Percentiles rank a stretch among this genome's conserved stretches.
Conservation (phyloP, 1,284 basidiomycete species). For the Pseudozyma thailandica region DNA sequence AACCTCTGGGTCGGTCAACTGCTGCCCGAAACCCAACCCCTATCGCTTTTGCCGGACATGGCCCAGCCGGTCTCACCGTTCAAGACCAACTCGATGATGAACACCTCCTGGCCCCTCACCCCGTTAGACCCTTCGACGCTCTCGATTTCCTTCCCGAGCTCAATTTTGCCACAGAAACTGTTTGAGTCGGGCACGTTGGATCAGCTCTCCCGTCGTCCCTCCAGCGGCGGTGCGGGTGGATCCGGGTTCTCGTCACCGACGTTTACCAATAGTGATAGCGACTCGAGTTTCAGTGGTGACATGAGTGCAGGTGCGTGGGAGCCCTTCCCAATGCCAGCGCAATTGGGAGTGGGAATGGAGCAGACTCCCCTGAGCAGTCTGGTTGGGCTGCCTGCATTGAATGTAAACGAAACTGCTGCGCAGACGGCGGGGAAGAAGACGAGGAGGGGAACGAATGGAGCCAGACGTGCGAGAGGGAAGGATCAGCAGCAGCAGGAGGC, state of each 20-base stretch:
- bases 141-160: conserved; percentile 8
- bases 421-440: neutral
- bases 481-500: conserved; percentile 12
- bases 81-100: conserved; percentile 46
- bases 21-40: conserved; percentile 18
- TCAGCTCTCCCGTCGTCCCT: conserved; percentile 16
- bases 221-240: conserved; percentile 9
- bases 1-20: conserved; percentile 44
- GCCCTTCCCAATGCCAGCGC: conserved; percentile 28
- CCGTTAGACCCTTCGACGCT: conserved; percentile 23
- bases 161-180: conserved; percentile 12
- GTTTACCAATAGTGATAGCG: conserved; percentile 37
- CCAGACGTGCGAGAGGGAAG: conserved; percentile 15
- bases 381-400: conserved; percentile 30
- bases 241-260: conserved; percentile 36
- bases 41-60: conserved; percentile 21
- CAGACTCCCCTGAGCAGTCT: conserved; percentile 40
- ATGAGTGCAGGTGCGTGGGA: conserved; percentile 39
- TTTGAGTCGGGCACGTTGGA: conserved; percentile 23
- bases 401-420: conserved; percentile 1
- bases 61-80: conserved; percentile 38
- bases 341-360: conserved; percentile 4
- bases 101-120: conserved; percentile 32
- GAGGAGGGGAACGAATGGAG: too few species aligned
- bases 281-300: conserved; percentile 39